Conservation (phyloP, 2,329 filamentous ascomycete species). For the Fusarium sp. region DNA sequence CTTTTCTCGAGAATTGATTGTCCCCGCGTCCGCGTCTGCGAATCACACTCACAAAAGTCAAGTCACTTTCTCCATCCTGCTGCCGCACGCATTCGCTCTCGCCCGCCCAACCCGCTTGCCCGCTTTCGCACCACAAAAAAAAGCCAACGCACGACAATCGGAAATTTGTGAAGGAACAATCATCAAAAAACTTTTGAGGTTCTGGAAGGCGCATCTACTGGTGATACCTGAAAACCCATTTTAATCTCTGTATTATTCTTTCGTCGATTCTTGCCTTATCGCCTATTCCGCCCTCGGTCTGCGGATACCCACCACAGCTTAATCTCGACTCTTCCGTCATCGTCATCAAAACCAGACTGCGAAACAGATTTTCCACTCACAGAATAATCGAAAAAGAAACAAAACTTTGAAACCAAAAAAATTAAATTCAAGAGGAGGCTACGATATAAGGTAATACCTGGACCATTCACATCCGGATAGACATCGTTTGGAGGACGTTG, state of each 20-base stretch:
- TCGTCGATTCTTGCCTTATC: slow-evolving; percentile 48
- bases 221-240: slow-evolving; percentile 46
- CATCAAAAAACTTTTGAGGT: slow-evolving; percentile 33
- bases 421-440: slow-evolving; percentile 40
- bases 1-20: slow-evolving; percentile 7
- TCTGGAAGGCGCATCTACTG: slow-evolving; percentile 48
- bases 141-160: slow-evolving; percentile 33
- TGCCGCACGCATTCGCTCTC: slow-evolving; percentile 27
- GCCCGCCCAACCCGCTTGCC: slow-evolving; percentile 17
- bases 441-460: slow-evolving; percentile 26
- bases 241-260: slow-evolving; percentile 48
- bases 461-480: slow-evolving; percentile 42
- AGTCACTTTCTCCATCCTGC: slow-evolving; percentile 21
- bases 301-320: slow-evolving; percentile 39
- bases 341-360: slow-evolving; percentile 39
- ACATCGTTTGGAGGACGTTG: slow-evolving; percentile 38
- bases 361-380: slow-evolving; percentile 40
- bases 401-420: slow-evolving; percentile 42
- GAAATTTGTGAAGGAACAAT: slow-evolving; percentile 41
- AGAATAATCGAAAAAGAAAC: slow-evolving; percentile 47
- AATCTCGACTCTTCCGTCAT: slow-evolving; percentile 41
- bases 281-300: slow-evolving; percentile 32
- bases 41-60: slow-evolving; percentile 20
- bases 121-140: slow-evolving; percentile 35
- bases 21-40: slow-evolving; percentile 41